A percentile compares a stretch with the other conserved stretches of the same genome.
Conservation (phyloP, 2,329 filamentous ascomycete species). For the Elsinoe ampelina region DNA sequence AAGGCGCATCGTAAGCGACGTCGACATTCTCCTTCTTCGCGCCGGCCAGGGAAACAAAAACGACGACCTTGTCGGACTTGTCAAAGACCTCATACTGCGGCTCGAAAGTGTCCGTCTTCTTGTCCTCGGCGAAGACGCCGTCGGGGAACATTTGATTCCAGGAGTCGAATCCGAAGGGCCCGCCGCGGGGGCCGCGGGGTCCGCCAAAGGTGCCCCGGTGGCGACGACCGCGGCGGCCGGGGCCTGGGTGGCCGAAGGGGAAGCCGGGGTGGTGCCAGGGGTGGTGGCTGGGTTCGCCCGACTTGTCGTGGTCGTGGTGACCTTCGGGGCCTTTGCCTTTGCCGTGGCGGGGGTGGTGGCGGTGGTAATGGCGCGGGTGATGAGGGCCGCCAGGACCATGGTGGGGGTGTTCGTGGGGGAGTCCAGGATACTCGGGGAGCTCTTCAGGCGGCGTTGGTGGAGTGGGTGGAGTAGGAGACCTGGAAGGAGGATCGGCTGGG, state of each 20-base stretch:
- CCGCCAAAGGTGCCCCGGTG: background rate
- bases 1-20: constrained; percentile 66
- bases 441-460: constrained; percentile 20
- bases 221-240: constrained; percentile 7
- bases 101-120: constrained; percentile 37
- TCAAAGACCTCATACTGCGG: constrained; percentile 68
- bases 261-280: background rate
- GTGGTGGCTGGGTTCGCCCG: background rate
- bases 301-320: background rate
- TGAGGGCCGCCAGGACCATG: constrained; percentile 1
- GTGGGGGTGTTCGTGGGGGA: constrained; percentile 7
- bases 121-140: constrained; percentile 32
- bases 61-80: constrained; percentile 53
- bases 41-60: constrained; percentile 67
- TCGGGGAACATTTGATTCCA: background rate
- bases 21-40: constrained; percentile 70
- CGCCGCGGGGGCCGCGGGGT: constrained; percentile 2
- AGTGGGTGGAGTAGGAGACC: constrained; percentile 13
- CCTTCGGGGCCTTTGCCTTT: constrained; percentile 10
- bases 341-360: background rate
- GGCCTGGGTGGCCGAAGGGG: constrained; percentile 5
- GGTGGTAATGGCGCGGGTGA: background rate
- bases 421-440: constrained; percentile 18
- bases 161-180: constrained; percentile 6
- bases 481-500: constrained; percentile 12